Base-by-base conservation (phyloP, 2,329 filamentous ascomycete genomes). In the Botryotinia globosa region DNA sequence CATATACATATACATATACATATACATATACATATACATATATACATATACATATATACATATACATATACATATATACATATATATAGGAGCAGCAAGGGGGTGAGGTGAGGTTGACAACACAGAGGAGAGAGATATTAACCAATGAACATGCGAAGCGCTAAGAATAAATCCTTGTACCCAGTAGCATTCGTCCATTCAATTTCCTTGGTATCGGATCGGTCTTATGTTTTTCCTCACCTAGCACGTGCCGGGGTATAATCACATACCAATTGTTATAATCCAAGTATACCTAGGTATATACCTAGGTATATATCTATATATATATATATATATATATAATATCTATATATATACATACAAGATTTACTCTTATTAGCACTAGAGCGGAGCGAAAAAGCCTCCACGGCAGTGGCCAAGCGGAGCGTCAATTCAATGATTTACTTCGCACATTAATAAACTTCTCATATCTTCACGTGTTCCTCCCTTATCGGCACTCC, bases 391-490 rank as follows among this genome's bases (percentile, higher is more conserved):
- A 56, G 51, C 51, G 51, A 32, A 56, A n/a, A 56, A 29, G 51
- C 51, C n/a, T 56, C 51, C 51, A 56, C n/a, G 51, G 51, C n/a
- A 56, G 51, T 56, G 51, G 51, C 51, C 51, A 29, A 29, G n/a
- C 51, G 51, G 51, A 56, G 51, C 51, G 51, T 56, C 51, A 56
- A 56, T 56, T 18, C n/a, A n/a, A n/a, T n/a, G n/a, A n/a, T n/a
- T n/a, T n/a, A n/a, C n/a, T n/a, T n/a, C n/a, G n/a, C n/a, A n/a
- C n/a, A n/a, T n/a, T n/a, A n/a, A n/a, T n/a, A n/a, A n/a, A n/a
- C 51, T 32, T 8, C 12, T 8, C 8, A 67, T 54, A 67, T 67
- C 64, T 39, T 29, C 64, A 67, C 64, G 64, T 67, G 64, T 18
- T 14, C 3, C 0, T 0, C 0, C 4, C 64, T 67, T 56, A 67